Base-by-base conservation (phyloP, 768 basidiomycete genomes). In the Gautieria morchelliformis region DNA sequence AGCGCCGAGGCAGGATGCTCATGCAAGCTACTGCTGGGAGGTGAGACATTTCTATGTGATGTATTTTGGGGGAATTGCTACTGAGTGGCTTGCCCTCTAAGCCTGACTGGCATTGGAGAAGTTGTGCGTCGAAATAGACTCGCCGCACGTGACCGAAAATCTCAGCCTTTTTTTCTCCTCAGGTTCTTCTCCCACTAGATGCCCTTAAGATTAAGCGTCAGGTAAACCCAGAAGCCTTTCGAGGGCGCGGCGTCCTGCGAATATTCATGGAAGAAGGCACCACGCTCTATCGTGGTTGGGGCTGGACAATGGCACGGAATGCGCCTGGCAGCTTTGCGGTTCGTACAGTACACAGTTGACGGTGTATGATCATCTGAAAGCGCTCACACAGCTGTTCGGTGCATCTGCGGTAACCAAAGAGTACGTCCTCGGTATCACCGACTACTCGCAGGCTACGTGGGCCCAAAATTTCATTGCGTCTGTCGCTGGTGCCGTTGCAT, bases 171-270 rank as follows among this genome's bases (percentile, higher is more conserved):
- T 17, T 20, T 5, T 45, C 17, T 44, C 35, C 51, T 60, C 60
- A 86, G 85, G 83, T 95, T 35, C 84, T 99, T n/a, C 82, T 99
- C 37, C 95, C 95, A 2, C 79, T 98, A 5, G 95, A 99, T 67
- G 94, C 83, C 22, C 84, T 99, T 68, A 99, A 99, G 74, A 98
- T 99, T 72, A 97, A 96, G 75, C 87, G 93, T 53, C 95, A 99
- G 75, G 90, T 89, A 56, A 99, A 99, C 74, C 95, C 95, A 1
- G 96, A 97, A 65, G 95, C 95, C 1, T 93, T 99, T 82, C 88
- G 91, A 37, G 93, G 93, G 39, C 89, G 95, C 24, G 93, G 93
- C 19, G 78, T 93, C 63, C 61, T 96, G 56, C 86, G 87, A 54
- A 92, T 99, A 64, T 82, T 99, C 70, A 70, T 82, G 67, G 94